phyloP scores from a whole-genome alignment of 202 grass and related monocot species.

The Brachypodium distachyon region DNA sequence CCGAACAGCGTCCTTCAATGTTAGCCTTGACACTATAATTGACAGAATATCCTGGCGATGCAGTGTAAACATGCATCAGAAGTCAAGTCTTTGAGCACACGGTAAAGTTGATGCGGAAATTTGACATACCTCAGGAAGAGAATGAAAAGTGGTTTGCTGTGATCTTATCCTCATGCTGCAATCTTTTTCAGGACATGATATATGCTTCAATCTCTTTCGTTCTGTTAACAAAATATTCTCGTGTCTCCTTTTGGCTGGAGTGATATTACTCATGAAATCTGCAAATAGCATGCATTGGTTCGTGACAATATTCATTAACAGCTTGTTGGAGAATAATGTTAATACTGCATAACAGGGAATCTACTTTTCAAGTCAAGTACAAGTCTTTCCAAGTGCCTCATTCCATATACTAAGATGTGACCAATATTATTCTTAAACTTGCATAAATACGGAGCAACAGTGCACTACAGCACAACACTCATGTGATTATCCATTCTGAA shows the following conservation, averaged over 20 bases:
- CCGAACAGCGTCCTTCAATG: slow-evolving; percentile 1
- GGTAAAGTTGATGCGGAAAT: neutral
- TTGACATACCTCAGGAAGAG: slow-evolving; percentile 1
- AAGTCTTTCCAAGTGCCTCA: neutral
- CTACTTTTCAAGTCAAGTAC: too few species aligned
- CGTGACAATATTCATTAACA: neutral
- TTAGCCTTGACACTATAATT: neutral
- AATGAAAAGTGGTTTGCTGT: neutral
- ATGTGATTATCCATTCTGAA: neutral
- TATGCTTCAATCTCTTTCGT: neutral
- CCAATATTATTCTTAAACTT: neutral
- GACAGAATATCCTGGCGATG: neutral
- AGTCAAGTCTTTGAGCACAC: neutral
- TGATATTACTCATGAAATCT: neutral
- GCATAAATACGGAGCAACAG: neutral
- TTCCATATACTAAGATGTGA: neutral
- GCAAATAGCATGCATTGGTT: neutral
- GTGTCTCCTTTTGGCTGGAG: neutral
- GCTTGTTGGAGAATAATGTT: neutral
- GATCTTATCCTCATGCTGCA: neutral
- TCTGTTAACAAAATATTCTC: neutral
- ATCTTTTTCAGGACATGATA: neutral
- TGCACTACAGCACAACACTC: neutral
- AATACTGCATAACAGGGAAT: neutral
- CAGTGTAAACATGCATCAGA: neutral